phyloP scores from a whole-genome alignment of 495 filamentous ascomycete species.

The Aspergillus kassunensis region DNA sequence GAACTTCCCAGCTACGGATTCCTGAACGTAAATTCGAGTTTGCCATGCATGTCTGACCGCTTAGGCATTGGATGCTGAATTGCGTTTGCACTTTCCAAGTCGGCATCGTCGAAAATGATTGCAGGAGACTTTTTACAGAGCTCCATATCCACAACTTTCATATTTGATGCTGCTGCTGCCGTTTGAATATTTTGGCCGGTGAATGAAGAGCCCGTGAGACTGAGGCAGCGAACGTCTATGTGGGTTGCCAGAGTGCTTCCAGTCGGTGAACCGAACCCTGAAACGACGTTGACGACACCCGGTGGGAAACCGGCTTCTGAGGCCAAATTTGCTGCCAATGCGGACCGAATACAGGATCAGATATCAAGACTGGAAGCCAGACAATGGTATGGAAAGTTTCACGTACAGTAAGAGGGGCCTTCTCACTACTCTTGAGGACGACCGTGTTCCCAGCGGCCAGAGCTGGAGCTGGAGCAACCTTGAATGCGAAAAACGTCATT shows the following conservation, averaged over 20 bases:
- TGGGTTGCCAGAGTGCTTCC: constrained; percentile 51
- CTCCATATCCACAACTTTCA: constrained; percentile 92
- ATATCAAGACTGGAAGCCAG: not conserved
- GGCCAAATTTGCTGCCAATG: constrained; percentile 69
- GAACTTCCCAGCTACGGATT: constrained; percentile 73
- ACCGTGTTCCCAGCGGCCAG: constrained; percentile 55
- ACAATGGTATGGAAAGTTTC: not conserved
- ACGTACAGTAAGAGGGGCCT: constrained; percentile 50
- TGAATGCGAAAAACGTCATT: constrained; percentile 33
- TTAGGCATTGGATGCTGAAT: constrained; percentile 63
- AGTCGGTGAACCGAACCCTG: constrained; percentile 48
- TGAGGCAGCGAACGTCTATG: constrained; percentile 73
- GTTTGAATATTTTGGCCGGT: constrained; percentile 87
- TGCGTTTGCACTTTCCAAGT: constrained; percentile 84
- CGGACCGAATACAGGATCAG: constrained; percentile 35
- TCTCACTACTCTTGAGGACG: constrained; percentile 54
- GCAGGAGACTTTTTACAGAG: constrained; percentile 90
- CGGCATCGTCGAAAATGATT: constrained; percentile 83
- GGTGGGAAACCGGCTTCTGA: constrained; percentile 54
- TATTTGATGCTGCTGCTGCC: constrained; percentile 69
- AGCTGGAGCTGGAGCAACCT: constrained; percentile 43
- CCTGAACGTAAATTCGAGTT: constrained; percentile 86
- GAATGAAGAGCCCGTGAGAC: constrained; percentile 80
- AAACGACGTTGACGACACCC: constrained; percentile 53
- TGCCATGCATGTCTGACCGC: constrained; percentile 88